Conservation (phyloP, 2,329 filamentous ascomycete genomes). For the Ambrosiella xylebori region DNA sequence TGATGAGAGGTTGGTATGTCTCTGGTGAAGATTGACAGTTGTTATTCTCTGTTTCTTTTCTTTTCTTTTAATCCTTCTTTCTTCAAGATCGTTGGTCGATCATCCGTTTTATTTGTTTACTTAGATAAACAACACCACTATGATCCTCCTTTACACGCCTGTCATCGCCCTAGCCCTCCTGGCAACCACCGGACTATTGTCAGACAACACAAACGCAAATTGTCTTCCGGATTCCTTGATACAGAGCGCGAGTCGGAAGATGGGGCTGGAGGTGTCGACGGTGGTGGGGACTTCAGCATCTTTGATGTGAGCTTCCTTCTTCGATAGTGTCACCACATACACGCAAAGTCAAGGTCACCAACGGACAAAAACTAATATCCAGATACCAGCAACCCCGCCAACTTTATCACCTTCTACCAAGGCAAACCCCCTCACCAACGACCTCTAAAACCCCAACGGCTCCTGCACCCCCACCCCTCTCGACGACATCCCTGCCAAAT, state of each 20-base stretch:
- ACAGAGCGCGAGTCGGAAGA: background rate
- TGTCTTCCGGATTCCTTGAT: background rate
- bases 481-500: slow-evolving; percentile 33
- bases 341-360: slow-evolving; percentile 14
- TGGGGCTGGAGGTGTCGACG: background rate
- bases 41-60: background rate
- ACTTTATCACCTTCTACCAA: slow-evolving; percentile 44
- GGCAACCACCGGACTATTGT: background rate
- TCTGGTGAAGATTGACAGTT: background rate
- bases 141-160: background rate
- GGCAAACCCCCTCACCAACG: slow-evolving; percentile 38
- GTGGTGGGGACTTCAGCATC: background rate
- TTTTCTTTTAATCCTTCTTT: background rate
- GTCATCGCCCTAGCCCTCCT: background rate
- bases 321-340: background rate
- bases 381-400: slow-evolving; percentile 26
- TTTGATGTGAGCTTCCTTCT: background rate
- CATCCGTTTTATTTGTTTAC: background rate
- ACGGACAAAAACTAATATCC: slow-evolving; percentile 16
- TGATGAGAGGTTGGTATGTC: background rate
- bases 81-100: background rate
- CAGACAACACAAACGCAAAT: background rate
- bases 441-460: slow-evolving; percentile 29
- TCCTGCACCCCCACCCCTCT: slow-evolving; percentile 43
- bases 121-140: background rate